Base-by-base conservation (phyloP, 129 eudicot genomes). In the Dittrichia graveolens region DNA sequence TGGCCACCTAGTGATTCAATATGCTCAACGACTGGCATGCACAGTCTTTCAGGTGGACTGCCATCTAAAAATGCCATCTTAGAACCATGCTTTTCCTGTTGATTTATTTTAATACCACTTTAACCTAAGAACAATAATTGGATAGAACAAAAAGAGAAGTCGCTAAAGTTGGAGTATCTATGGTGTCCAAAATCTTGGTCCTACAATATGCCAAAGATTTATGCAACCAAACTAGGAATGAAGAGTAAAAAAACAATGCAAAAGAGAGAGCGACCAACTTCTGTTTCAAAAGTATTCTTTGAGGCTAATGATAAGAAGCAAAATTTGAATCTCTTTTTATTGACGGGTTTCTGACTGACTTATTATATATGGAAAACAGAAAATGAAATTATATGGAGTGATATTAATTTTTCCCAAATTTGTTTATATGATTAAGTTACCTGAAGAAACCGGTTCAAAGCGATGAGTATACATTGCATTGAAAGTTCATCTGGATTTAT, bases 21-120 rank as follows among this genome's bases (percentile, higher is more conserved):
- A 73, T 88, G 99, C 57, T 95, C 85, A 46, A 78, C 96, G 35
- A 91, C 83, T 19, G 99, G 99, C 96, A 65, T 81, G 87, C 99
- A 95, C 61, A 95, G 97, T 73, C 99, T 86, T 75, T 95, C 99
- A 47, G 99, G 97, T 47, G 99, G 99, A 59, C 85, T 95, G 18
- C 99, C 99, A 80, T 95, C 99, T 76, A 95, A 80, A 78, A 95
- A 95, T 34, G 97, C 97, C 97, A 95, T 91, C 80, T 95, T 95
- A 52, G 99, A 95, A 31, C 99, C 99, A 69, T 95, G 91, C 76
- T 95, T 95, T 74, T 95, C 99, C 96, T 95, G 87, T 81, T 49
- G 59, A 82, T 60, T 73, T 16, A 72, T 67, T 31, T 48, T 24
- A 52, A 48, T 15, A 69, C 50, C 59, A 35, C 35, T 49, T 68